Evolutionary conservation across 1,139 yeast species (phyloP).

Genomic region (Oligophagozyma castellii): DNA sequence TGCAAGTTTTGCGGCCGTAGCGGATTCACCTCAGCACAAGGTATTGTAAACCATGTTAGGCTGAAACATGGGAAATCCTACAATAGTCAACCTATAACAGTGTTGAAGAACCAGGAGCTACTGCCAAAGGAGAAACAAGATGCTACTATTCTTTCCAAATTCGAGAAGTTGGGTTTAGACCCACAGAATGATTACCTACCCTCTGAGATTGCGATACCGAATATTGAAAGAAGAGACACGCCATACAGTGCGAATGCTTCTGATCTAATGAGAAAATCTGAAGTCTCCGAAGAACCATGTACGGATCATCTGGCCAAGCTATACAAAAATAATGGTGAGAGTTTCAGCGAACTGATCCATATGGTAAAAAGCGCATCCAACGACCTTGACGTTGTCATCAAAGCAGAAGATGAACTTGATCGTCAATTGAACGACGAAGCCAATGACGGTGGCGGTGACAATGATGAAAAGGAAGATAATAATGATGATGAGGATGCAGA

Average conservation of each 20-base stretch:
- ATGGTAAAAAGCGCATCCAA: conserved; percentile 23
- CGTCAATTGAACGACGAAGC: conserved; percentile 6
- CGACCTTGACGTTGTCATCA: conserved; percentile 13
- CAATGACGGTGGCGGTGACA: conserved; percentile 5
- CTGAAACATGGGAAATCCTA: conserved; percentile 63
- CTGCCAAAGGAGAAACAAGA: conserved; percentile 48
- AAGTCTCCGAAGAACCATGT: conserved; percentile 1
- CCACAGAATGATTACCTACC: conserved; percentile 25
- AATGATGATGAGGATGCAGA: conserved; percentile 2
- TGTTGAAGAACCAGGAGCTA: conserved; percentile 51
- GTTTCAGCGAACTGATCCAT: conserved; percentile 22
- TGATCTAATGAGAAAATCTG: not conserved
- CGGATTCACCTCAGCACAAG: conserved; percentile 69
- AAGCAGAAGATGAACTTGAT: conserved; percentile 6
- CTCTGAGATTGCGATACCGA: conserved; percentile 18
- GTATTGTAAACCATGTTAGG: conserved; percentile 64
- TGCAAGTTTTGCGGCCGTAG: conserved; percentile 58
- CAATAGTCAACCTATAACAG: conserved; percentile 65
- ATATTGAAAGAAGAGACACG: conserved; percentile 5
- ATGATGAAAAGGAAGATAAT: conserved; percentile 3
- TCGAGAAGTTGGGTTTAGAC: conserved; percentile 28
- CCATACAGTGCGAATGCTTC: not conserved
- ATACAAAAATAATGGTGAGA: conserved; percentile 15
- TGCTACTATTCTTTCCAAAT: conserved; percentile 35
- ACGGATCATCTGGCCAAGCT: conserved; percentile 16